Conservation (phyloP, 176 grass and related monocot genomes). For the maize (Zea mays) region Zm-B73-REFERENCE-NAM-5.0 NC_050099.1:83191501-83192000, state of each 20-base stretch:
- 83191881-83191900: not conserved
- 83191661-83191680: slow-evolving; percentile 80
- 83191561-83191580: slow-evolving; percentile 76
- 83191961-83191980: no score
- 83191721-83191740: slow-evolving; percentile 79
- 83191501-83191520: slow-evolving; percentile 61
- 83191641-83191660: slow-evolving; percentile 53
- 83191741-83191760: slow-evolving; percentile 66
- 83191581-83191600: slow-evolving; percentile 90
- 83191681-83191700: slow-evolving; percentile 79
- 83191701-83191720: slow-evolving; percentile 75
- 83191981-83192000: no score
- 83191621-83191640: slow-evolving; percentile 49
- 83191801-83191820: slow-evolving; percentile 59
- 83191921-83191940: no score
- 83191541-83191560: slow-evolving; percentile 59
- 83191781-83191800: slow-evolving; percentile 82
- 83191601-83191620: slow-evolving; percentile 65
- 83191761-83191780: slow-evolving; percentile 71
- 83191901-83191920: no score
- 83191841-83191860: slow-evolving; percentile 15
- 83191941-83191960: no score
- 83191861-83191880: not conserved
- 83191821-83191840: slow-evolving; percentile 1
- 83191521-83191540: slow-evolving; percentile 70